Percentiles rank a stretch among this genome's conserved stretches.
Conservation (phyloP, 1,284 basidiomycete genomes). For the Trichosporon ovoides region DNA sequence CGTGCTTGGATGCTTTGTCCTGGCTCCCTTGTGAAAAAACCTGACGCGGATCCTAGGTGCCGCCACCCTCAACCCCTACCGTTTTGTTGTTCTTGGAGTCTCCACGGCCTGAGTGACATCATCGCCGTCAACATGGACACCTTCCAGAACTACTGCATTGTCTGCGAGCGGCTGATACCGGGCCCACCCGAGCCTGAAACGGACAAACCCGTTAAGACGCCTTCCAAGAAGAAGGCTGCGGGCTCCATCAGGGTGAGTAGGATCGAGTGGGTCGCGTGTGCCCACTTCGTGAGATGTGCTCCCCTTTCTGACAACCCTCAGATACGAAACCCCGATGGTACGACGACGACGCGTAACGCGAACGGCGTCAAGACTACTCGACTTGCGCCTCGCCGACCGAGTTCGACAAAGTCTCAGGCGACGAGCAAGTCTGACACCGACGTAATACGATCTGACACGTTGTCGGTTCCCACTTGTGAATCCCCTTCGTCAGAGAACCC, state of each 20-base stretch:
- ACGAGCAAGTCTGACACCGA: background rate
- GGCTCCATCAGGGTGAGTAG: conserved; percentile 42
- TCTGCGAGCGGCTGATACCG: conserved; percentile 40
- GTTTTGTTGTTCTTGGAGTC: background rate
- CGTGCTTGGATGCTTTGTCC: background rate
- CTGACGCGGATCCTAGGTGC: conserved; percentile 1
- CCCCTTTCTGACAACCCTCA: conserved; percentile 13
- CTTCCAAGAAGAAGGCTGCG: conserved; percentile 26
- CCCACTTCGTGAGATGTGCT: background rate
- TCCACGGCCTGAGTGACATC: background rate
- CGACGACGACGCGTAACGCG: conserved; percentile 40
- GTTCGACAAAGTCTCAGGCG: background rate
- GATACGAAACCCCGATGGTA: conserved; percentile 44
- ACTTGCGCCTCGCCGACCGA: conserved; percentile 27
- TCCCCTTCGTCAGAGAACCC: conserved; percentile 5
- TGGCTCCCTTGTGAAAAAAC: background rate
- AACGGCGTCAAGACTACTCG: conserved; percentile 40
- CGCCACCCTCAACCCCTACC: background rate
- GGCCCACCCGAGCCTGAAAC: conserved; percentile 19
- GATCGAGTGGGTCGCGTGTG: background rate
- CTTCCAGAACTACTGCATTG: conserved; percentile 43
- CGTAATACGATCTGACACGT: background rate
- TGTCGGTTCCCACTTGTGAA: background rate
- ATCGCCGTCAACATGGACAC: conserved; percentile 17
- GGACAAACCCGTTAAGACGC: conserved; percentile 17